Conservation (phyloP, 495 filamentous ascomycete genomes). For the Pyrenopolyporus hunteri region DNA sequence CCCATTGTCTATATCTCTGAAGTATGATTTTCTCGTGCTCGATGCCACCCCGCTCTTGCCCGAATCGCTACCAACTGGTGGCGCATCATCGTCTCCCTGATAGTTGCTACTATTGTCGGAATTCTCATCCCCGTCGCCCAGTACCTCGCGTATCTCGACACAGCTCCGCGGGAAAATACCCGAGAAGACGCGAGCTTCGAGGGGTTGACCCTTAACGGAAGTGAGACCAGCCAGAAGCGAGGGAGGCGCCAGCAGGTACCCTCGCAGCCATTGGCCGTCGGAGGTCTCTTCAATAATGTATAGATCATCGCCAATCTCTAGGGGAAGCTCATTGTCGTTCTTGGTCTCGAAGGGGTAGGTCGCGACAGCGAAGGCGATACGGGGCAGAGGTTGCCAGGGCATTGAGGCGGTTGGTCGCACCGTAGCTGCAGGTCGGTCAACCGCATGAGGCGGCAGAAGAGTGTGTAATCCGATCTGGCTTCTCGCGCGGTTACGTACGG, state of each 20-base stretch:
- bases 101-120: conserved; percentile 49
- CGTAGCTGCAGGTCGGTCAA: conserved; percentile 42
- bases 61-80: conserved; percentile 48
- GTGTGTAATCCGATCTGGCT: conserved; percentile 13
- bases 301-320: conserved; percentile 96
- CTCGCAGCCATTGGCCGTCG: conserved; percentile 89
- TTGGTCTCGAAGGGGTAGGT: conserved; percentile 89
- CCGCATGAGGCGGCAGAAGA: conserved; percentile 40
- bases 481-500: conserved; percentile 31
- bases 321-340: conserved; percentile 87
- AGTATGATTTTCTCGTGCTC: conserved; percentile 39
- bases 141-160: conserved; percentile 78
- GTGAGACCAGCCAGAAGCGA: conserved; percentile 92
- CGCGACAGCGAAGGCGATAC: conserved; percentile 96
- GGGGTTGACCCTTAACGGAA: conserved; percentile 86
- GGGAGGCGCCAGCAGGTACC: conserved; percentile 93
- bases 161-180: conserved; percentile 95
- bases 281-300: conserved; percentile 96
- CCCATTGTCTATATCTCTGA: conserved; percentile 30
- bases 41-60: conserved; percentile 53
- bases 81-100: conserved; percentile 36
- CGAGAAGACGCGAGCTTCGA: conserved; percentile 94
- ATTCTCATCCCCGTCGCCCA: conserved; percentile 64
- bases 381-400: conserved; percentile 96
- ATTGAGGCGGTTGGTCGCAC: conserved; percentile 58